Evolutionary conservation across 352 stramenopile species (phyloP), one percentile per base, ranked within the genome.

Genomic region (Hyaloperonospora brassicae): DNA sequence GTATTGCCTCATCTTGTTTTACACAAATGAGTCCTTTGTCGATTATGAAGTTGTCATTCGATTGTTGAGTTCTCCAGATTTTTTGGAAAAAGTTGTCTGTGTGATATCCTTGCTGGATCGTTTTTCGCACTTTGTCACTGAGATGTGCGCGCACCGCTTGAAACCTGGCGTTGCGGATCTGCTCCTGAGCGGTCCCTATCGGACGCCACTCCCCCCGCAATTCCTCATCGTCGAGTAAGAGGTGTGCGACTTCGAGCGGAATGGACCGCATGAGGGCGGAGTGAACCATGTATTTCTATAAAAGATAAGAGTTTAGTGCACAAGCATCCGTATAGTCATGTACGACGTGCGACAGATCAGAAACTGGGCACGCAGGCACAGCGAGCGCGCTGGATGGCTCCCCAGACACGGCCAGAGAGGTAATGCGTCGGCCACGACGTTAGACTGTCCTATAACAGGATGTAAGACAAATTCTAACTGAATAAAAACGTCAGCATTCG

Each of bases 401-500:
- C 7, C 39, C 39, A 44, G 10, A 44, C 14, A 44, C 39, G 23
- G 47, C 17, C 13, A 35, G 35, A 46, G 35, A 24, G 25, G 41
- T 8, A 48, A 17, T 42, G 49, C 49, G 14, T 55, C 36, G 30
- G 22, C 49, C 22, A 55, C 24, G 7, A 47, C 49, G 30, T 55
- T 55, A 14, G 36, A 21, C 22, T 7, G 13, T 13, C 49, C 38
- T 47, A 42, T 47, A 7, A 48, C 22, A 31, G 41, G 24, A 42
- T 55, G 49, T 39, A 48, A 31, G 1, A 41, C 44, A 41, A 53
- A 46, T 22, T 53, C 47, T n/a, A 55, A 55, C 24, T 55, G 23
- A 24, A 41, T 25, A 55, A 55, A 38, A 55, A 55, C 12, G 49
- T 55, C 14, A 55, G 39, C 14, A 55, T 47, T 17, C 49, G 49